A percentile compares a stretch with the other conserved stretches of the same genome.
Evolutionary conservation across 1,139 yeast species (phyloP).

Genomic region (Debaryomyces psychrophilus): DNA sequence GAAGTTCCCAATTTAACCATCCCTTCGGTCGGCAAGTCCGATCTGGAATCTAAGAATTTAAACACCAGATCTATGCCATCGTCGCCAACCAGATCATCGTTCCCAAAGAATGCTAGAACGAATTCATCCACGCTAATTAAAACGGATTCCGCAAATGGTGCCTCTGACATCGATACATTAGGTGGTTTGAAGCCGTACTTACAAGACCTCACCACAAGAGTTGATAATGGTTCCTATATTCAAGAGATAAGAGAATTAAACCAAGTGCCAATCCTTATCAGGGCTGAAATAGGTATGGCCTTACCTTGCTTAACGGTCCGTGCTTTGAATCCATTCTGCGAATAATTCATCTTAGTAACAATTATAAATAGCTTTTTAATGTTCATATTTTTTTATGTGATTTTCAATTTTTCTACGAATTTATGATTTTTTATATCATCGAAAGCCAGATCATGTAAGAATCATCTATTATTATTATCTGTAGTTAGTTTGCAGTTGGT

Average conservation of each 20-base stretch:
- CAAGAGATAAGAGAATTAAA: slow-evolving; percentile 82
- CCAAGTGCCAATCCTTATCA: slow-evolving; percentile 79
- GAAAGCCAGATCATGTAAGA: background rate
- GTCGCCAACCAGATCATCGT: slow-evolving; percentile 30
- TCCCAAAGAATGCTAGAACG: slow-evolving; percentile 30
- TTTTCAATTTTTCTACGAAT: slow-evolving; percentile 8
- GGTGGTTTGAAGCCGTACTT: slow-evolving; percentile 59
- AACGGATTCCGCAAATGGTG: slow-evolving; percentile 17
- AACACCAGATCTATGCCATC: slow-evolving; percentile 32
- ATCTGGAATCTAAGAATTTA: slow-evolving; percentile 11
- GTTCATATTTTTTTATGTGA: slow-evolving; percentile 3
- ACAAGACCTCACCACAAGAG: slow-evolving; percentile 55
- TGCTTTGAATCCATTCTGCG: slow-evolving; percentile 80
- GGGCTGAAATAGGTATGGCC: slow-evolving; percentile 95
- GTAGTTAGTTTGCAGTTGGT: background rate
- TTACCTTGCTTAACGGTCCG: slow-evolving; percentile 93
- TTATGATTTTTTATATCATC: slow-evolving; percentile 6
- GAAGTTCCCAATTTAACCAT: slow-evolving; percentile 53
- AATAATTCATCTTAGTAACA: slow-evolving; percentile 1
- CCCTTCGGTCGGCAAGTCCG: slow-evolving; percentile 30
- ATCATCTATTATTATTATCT: background rate
- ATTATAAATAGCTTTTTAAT: slow-evolving; percentile 1
- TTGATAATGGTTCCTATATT: slow-evolving; percentile 63
- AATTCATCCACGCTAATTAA: slow-evolving; percentile 27
- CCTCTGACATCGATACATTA: slow-evolving; percentile 18